These are phyloP conservation scores for Hepatocystis sp. DNA, from an alignment of 169 alveolate genomes.

Conservation along the genomic window DNA sequence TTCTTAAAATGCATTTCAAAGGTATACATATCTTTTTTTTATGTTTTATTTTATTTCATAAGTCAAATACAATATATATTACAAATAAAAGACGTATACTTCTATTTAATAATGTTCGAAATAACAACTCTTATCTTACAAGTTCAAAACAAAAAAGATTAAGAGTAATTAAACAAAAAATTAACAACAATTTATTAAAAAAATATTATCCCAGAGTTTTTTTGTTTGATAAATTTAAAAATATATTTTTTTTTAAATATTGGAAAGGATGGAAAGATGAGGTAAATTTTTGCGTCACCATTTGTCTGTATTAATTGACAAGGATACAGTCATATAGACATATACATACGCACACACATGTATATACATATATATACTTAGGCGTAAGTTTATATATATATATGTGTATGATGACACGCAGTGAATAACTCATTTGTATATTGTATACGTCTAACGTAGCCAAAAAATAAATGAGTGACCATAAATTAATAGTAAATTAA, in stretches of 20 bases:
- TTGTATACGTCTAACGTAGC: too few relatives aligned
- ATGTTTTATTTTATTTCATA: constrained; percentile 16
- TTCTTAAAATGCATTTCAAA: constrained; percentile 19
- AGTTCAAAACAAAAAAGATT: constrained; percentile 2
- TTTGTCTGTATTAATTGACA: too few relatives aligned
- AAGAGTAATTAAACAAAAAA: not conserved
- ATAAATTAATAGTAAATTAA: not conserved
- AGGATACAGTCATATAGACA: too few relatives aligned
- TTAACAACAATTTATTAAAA: not conserved
- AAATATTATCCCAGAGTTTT: not conserved
- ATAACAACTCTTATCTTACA: not conserved
- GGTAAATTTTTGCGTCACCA: too few relatives aligned
- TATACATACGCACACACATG: too few relatives aligned
- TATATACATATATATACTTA: too few relatives aligned
- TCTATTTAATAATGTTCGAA: not conserved
- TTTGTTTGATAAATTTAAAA: constrained; percentile 30
- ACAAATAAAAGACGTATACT: constrained; percentile 5
- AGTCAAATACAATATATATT: not conserved
- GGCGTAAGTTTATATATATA: too few relatives aligned
- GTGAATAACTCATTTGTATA: too few relatives aligned
- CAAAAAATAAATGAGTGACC: too few relatives aligned
- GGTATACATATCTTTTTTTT: constrained; percentile 1
- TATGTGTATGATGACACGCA: too few relatives aligned
- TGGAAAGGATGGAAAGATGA: constrained; percentile 14
- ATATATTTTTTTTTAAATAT: constrained; percentile 11